Percentiles rank a stretch among this genome's conserved stretches.
These are phyloP conservation scores for Prunus dulcis DNA, from an alignment of 306 rosid species.

Conservation along the genomic window DNA sequence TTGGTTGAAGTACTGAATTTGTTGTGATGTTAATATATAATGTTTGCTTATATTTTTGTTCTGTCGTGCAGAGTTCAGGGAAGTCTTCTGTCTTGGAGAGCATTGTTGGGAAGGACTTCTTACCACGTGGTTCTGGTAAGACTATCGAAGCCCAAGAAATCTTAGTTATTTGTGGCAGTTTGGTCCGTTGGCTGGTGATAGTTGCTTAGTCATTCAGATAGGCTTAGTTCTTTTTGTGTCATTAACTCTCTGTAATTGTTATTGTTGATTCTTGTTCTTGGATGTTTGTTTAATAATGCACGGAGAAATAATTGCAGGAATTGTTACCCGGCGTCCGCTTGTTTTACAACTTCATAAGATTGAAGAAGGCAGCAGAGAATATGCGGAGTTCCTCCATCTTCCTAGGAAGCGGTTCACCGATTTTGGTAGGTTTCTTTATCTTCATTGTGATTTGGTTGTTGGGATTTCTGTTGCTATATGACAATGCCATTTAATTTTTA, in stretches of 20 bases:
- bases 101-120: slow-evolving; percentile 91
- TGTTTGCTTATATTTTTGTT: slow-evolving; percentile 9
- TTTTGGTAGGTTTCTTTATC: slow-evolving; percentile 51
- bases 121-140: slow-evolving; percentile 96
- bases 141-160: background rate
- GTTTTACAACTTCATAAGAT: slow-evolving; percentile 86
- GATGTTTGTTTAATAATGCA: slow-evolving; percentile 14
- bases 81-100: slow-evolving; percentile 93
- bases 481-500: background rate
- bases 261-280: background rate
- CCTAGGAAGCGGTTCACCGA: slow-evolving; percentile 73
- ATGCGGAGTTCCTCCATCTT: slow-evolving; percentile 84
- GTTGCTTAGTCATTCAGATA: background rate
- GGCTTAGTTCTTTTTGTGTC: background rate
- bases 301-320: slow-evolving; percentile 54
- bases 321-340: slow-evolving; percentile 90
- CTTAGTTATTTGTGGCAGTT: background rate
- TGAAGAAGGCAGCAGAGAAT: slow-evolving; percentile 81
- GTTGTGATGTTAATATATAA: background rate
- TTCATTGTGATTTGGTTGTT: background rate
- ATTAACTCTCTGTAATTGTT: background rate
- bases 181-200: background rate
- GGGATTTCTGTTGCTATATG: background rate
- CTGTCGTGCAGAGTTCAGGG: slow-evolving; percentile 73
- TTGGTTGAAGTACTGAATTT: background rate